phyloP scores from a whole-genome alignment of 805 yeast genomes.

The Hanseniaspora pseudoguilliermondii region DNA sequence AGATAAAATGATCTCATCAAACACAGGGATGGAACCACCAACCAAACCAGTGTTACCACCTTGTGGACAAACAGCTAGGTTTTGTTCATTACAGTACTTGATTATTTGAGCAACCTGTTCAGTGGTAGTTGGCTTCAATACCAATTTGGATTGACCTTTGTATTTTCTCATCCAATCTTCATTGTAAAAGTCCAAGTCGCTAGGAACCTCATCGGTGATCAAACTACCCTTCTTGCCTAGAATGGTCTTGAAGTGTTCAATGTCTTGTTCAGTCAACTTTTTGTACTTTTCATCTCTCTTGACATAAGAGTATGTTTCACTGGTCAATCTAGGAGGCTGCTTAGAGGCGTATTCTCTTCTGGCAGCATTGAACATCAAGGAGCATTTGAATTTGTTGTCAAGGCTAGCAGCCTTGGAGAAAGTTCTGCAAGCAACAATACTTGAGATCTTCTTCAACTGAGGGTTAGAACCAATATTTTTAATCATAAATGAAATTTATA shows the following conservation, averaged over 20 bases:
- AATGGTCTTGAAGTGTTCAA: constrained; percentile 47
- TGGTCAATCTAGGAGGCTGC: constrained; percentile 36
- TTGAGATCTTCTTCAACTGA: background rate
- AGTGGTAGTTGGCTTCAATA: constrained; percentile 69
- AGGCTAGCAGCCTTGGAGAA: background rate
- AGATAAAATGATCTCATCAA: constrained; percentile 75
- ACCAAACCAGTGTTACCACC: constrained; percentile 96
- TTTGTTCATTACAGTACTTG: constrained; percentile 64
- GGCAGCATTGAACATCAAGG: background rate
- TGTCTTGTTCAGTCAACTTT: constrained; percentile 41
- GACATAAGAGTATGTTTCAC: constrained; percentile 54
- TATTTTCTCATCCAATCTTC: constrained; percentile 94
- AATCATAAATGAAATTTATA: background rate
- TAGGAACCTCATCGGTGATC: constrained; percentile 28
- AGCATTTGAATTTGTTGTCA: background rate
- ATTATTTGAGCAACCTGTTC: constrained; percentile 66
- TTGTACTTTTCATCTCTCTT: constrained; percentile 41
- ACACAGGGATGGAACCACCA: constrained; percentile 86
- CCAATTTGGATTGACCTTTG: constrained; percentile 71
- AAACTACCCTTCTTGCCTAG: constrained; percentile 35
- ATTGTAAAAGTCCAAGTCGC: constrained; percentile 59
- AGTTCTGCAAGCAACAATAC: background rate
- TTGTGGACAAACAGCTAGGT: constrained; percentile 83
- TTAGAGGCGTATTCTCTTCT: constrained; percentile 15
- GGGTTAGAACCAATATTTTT: background rate